Evolutionary conservation across 2,329 filamentous ascomycete genomes (phyloP), one percentile per base, ranked within the genome.

Genomic region (Hypoxylon sp.): DNA sequence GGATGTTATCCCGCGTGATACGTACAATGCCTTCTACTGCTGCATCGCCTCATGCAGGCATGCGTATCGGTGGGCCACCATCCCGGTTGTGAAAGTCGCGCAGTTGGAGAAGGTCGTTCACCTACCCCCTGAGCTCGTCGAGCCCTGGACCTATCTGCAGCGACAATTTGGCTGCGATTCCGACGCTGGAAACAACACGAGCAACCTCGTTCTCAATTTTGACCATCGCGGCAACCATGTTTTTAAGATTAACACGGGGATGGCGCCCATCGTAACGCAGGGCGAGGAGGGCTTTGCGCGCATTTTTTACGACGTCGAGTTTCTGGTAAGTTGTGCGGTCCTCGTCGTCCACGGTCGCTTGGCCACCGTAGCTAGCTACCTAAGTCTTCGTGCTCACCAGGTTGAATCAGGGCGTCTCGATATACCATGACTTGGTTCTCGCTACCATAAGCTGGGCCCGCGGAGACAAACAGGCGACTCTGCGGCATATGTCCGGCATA

Each of bases 31-130:
- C 5, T 64, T 71, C 37, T 71, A 69, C 42, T 62, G 59, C 42
- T 69, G 65, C 31, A 56, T 71, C 30, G 66, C 66, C n/a, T 53
- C 57, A 21, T 62, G 60, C 15, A 60, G 69, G 2, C 70, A 72
- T 41, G 68, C 67, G 1, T 72, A 69, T 48, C 60, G 70, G 41
- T 73, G 69, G 68, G 69, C 51, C 11, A 69, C 63, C 5, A 64
- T 70, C 11, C 70, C 70, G 1, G 64, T 69, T 5, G 69, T 72
- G 9, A 62, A 59, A 11, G 53, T 67, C 7, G 70, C 68, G 15
- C 70, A 73, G 53, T 42, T 64, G 17, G 70, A 72, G 49, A 59
- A 55, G 6, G 36, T 60, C 17, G 35, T 73, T 7, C 55, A 64
- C 19, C 56, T 73, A 9, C 70, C 69, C 1, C 19, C 35, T 0